Percentiles rank a stretch among this genome's conserved stretches.
phyloP scores from a whole-genome alignment of 345 rosid genomes.

The Gossypium arboreum region DNA sequence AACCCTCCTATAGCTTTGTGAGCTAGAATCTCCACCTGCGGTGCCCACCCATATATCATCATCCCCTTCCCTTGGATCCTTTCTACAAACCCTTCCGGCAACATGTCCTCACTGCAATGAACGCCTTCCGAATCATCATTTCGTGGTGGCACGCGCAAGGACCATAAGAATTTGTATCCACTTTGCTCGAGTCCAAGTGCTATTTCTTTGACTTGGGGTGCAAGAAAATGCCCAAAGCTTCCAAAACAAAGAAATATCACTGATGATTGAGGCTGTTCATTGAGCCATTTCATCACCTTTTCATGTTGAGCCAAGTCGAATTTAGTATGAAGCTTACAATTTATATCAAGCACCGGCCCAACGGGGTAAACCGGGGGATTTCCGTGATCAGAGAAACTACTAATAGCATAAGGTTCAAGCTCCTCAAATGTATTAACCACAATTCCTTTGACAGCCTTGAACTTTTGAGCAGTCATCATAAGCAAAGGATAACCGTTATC shows the following conservation, averaged over 20 bases:
- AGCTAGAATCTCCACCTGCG: not conserved
- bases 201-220: slow-evolving; percentile 32
- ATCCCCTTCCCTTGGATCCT: slow-evolving; percentile 25
- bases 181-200: slow-evolving; percentile 37
- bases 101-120: not conserved
- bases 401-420: slow-evolving; percentile 34
- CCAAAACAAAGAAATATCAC: slow-evolving; percentile 47
- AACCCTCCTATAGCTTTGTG: slow-evolving; percentile 22
- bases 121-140: not conserved
- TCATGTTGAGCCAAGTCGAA: slow-evolving; percentile 10
- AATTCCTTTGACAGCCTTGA: slow-evolving; percentile 29
- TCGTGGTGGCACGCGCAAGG: slow-evolving; percentile 18
- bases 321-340: slow-evolving; percentile 22
- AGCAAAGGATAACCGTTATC: slow-evolving; percentile 28
- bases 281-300: slow-evolving; percentile 40
- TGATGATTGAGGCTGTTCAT: slow-evolving; percentile 21
- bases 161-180: slow-evolving; percentile 37
- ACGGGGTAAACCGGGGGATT: slow-evolving; percentile 37
- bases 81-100: slow-evolving; percentile 36
- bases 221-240: slow-evolving; percentile 31
- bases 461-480: slow-evolving; percentile 31
- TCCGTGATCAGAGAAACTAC: not conserved
- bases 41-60: not conserved
- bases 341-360: slow-evolving; percentile 37
- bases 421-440: slow-evolving; percentile 32